Evolutionary conservation across 805 yeast species (phyloP).

Genomic region (Ogataea trehalophila): DNA sequence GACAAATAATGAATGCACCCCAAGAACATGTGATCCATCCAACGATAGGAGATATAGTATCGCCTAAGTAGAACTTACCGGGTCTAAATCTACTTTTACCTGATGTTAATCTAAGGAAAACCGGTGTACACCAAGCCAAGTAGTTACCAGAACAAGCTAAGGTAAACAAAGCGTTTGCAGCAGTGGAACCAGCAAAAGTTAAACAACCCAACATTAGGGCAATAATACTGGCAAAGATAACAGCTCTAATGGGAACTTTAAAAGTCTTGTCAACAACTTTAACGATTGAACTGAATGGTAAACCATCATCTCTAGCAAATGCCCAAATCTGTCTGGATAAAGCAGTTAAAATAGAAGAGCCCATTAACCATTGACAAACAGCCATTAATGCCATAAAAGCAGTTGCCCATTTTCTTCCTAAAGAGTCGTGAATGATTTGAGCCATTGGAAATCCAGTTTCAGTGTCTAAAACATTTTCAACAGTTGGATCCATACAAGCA

Average conservation of each 20-base stretch:
- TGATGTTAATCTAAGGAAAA: slow-evolving; percentile 45
- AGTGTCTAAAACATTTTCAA: slow-evolving; percentile 37
- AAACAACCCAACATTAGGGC: slow-evolving; percentile 50
- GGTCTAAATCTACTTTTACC: slow-evolving; percentile 51
- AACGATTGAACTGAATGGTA: slow-evolving; percentile 54
- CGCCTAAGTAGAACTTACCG: slow-evolving; percentile 65
- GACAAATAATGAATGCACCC: slow-evolving; percentile 47
- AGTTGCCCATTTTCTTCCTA: slow-evolving; percentile 62
- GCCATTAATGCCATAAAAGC: slow-evolving; percentile 57
- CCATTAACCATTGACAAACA: slow-evolving; percentile 62
- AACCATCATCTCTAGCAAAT: slow-evolving; percentile 73
- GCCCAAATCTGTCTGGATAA: slow-evolving; percentile 72
- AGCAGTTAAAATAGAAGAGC: slow-evolving; percentile 56
- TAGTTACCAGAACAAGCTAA: slow-evolving; percentile 59
- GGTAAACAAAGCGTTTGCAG: slow-evolving; percentile 64
- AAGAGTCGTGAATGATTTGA: slow-evolving; percentile 54
- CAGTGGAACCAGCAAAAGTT: slow-evolving; percentile 52
- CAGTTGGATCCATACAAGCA: slow-evolving; percentile 48
- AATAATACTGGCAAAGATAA: slow-evolving; percentile 45
- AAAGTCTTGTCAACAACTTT: slow-evolving; percentile 51
- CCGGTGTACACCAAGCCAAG: slow-evolving; percentile 61
- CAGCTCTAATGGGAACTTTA: slow-evolving; percentile 65
- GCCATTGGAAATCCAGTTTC: slow-evolving; percentile 60
- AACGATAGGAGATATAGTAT: slow-evolving; percentile 39
- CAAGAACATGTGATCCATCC: slow-evolving; percentile 42